A percentile compares a stretch with the other conserved stretches of the same genome.
Conservation (phyloP, 805 yeast genomes). For the Lachancea sp. region DNA sequence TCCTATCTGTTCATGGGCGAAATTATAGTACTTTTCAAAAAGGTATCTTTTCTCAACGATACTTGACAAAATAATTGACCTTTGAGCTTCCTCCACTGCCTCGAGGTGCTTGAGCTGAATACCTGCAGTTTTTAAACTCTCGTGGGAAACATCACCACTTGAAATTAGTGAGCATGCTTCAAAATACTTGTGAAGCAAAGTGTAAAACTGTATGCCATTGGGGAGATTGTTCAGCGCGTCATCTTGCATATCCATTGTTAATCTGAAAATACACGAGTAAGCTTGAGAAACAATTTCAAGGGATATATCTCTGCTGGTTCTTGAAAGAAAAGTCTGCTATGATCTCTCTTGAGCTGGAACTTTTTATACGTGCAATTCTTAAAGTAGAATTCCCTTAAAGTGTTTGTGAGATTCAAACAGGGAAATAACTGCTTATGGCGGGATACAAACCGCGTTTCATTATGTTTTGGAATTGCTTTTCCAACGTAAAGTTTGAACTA, state of each 20-base stretch:
- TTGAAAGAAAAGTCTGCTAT: background rate
- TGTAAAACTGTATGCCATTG: background rate
- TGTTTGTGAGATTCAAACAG: background rate
- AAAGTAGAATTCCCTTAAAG: background rate
- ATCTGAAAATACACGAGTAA: background rate
- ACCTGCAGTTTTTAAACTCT: background rate
- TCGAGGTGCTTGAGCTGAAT: background rate
- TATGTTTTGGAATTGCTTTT: background rate
- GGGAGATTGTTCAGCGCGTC: background rate
- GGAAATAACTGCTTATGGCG: background rate
- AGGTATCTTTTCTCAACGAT: background rate
- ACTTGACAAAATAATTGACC: too few species aligned
- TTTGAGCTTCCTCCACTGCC: background rate
- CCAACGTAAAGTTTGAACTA: background rate
- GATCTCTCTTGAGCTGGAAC: background rate
- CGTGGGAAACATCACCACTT: background rate
- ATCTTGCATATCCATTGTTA: background rate
- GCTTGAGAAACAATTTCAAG: background rate
- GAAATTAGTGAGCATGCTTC: background rate
- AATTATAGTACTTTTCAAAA: background rate
- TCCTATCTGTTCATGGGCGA: conserved; percentile 3
- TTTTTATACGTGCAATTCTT: background rate
- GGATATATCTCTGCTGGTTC: background rate
- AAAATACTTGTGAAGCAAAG: background rate
- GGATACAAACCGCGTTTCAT: background rate